These are phyloP conservation scores for Mycena venus DNA, from an alignment of 768 basidiomycete genomes.

Conservation along the genomic window DNA sequence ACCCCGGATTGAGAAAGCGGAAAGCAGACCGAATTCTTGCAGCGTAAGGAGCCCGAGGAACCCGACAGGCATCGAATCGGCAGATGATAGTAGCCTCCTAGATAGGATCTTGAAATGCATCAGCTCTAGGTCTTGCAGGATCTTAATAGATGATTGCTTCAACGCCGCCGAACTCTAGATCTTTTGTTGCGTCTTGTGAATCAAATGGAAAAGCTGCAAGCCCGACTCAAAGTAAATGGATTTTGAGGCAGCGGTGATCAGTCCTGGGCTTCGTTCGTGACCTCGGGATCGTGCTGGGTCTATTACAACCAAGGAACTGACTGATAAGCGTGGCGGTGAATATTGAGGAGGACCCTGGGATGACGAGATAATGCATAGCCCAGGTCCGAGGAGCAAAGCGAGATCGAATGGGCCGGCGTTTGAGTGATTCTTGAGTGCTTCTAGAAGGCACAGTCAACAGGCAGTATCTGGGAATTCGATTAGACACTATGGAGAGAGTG, in stretches of 20 bases:
- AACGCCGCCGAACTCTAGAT: background rate
- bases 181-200: background rate
- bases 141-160: conserved; percentile 2
- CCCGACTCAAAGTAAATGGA: background rate
- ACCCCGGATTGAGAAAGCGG: background rate
- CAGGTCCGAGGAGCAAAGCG: background rate
- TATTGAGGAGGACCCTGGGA: background rate
- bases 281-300: background rate
- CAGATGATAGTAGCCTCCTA: conserved; percentile 1
- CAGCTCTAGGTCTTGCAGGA: conserved; percentile 2
- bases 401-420: background rate
- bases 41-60: background rate
- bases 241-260: background rate
- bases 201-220: background rate
- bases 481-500: background rate
- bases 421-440: background rate
- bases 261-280: background rate
- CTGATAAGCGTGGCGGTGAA: background rate
- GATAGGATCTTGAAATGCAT: background rate
- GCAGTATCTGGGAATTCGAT: background rate
- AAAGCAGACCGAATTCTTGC: background rate
- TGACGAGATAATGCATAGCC: background rate
- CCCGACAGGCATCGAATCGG: background rate
- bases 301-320: background rate
- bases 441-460: background rate